phyloP scores from a whole-genome alignment of 441 rosid species.

The Jatropha podagrica region DNA sequence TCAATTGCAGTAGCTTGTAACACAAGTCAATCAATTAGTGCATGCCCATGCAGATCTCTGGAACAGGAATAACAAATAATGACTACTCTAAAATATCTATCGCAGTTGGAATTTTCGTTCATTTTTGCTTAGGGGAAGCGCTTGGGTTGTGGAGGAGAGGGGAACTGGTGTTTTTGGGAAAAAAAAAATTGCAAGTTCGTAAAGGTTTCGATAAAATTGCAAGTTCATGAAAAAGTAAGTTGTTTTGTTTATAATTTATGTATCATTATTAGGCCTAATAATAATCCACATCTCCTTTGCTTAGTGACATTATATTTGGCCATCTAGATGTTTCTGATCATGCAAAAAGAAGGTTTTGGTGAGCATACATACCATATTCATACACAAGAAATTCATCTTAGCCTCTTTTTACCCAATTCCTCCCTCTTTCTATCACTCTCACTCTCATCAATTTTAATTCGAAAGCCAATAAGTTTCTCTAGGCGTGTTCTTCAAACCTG shows the following conservation, averaged over 20 bases:
- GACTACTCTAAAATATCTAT: too few species aligned
- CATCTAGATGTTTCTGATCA: not conserved
- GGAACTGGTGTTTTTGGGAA: too few species aligned
- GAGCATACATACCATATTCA: not conserved
- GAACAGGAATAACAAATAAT: too few species aligned
- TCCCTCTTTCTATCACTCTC: not conserved
- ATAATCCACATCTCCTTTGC: not conserved
- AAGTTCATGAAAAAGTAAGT: too few species aligned
- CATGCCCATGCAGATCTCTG: too few species aligned
- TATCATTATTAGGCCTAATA: not conserved
- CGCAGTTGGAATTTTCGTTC: too few species aligned
- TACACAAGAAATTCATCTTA: not conserved
- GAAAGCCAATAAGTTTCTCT: not conserved
- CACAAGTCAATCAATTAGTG: too few species aligned
- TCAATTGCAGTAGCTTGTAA: not conserved
- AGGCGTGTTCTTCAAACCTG: not conserved
- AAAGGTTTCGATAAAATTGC: too few species aligned
- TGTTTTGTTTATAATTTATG: too few species aligned
- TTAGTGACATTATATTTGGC: not conserved
- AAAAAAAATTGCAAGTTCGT: too few species aligned
- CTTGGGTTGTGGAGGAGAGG: too few species aligned
- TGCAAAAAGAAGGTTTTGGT: not conserved
- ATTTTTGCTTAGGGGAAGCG: too few species aligned
- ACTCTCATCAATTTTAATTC: not conserved
- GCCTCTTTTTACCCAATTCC: not conserved